These are phyloP conservation scores for Delphinella strobiligena DNA, from an alignment of 2,329 filamentous ascomycete genomes.

Conservation along the genomic window DNA sequence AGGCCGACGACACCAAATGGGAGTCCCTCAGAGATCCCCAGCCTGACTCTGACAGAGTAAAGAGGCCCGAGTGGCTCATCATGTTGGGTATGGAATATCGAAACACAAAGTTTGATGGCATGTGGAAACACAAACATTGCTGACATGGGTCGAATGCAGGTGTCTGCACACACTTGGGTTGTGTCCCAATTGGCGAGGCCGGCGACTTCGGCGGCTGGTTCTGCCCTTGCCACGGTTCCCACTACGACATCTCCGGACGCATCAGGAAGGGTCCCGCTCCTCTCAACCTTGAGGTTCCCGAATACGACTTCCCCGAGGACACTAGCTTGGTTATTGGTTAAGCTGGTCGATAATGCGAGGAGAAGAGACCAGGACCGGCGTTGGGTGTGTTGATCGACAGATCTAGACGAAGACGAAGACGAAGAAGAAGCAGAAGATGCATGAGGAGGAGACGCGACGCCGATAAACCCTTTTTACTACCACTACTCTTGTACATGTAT, in stretches of 20 bases:
- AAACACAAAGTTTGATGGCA: not conserved
- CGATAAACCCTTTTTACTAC: not conserved
- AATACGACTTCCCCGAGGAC: conserved; percentile 87
- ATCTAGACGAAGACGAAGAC: not conserved
- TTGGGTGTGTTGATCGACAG: not conserved
- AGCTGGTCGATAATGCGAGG: conserved; percentile 14
- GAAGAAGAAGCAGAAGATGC: not conserved
- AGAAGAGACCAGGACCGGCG: not conserved
- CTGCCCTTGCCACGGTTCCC: conserved; percentile 99
- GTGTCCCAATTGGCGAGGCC: conserved; percentile 96
- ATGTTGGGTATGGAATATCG: conserved; percentile 64
- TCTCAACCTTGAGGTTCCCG: conserved; percentile 90
- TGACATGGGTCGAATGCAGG: conserved; percentile 43
- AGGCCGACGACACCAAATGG: conserved; percentile 82
- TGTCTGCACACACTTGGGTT: conserved; percentile 98
- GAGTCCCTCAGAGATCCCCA: conserved; percentile 81
- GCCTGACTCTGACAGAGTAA: conserved; percentile 79
- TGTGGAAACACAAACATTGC: conserved; percentile 9
- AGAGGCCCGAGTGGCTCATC: conserved; percentile 97
- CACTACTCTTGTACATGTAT: not conserved
- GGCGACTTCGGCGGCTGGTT: conserved; percentile 99
- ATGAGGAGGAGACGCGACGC: too few relatives aligned
- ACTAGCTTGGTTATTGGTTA: conserved; percentile 88
- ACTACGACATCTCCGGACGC: conserved; percentile 99
- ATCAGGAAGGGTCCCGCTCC: conserved; percentile 95